These are phyloP conservation scores for Alternaria metachromatica DNA, from an alignment of 2,329 filamentous ascomycete genomes.

Conservation along the genomic window DNA sequence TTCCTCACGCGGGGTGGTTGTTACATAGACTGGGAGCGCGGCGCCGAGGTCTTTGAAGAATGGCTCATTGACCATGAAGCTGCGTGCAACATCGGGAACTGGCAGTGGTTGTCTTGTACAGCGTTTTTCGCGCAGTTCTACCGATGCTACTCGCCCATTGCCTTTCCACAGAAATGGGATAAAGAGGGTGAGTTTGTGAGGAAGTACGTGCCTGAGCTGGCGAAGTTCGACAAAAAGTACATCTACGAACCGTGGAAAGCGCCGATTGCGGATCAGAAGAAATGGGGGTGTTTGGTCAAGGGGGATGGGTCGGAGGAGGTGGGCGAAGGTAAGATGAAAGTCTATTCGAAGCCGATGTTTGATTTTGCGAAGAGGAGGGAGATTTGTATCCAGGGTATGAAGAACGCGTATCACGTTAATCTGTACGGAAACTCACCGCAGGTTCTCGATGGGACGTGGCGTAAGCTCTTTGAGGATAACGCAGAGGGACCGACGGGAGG, in stretches of 20 bases:
- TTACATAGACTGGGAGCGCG: conserved; percentile 80
- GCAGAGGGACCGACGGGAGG: conserved; percentile 56
- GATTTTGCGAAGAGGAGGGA: conserved; percentile 70
- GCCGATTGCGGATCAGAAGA: conserved; percentile 70
- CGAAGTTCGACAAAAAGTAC: conserved; percentile 67
- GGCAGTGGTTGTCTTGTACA: conserved; percentile 79
- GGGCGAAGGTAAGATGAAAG: conserved; percentile 52
- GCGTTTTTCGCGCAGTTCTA: conserved; percentile 78
- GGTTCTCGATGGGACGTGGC: conserved; percentile 68
- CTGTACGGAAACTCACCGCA: conserved; percentile 68
- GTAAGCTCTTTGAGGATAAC: conserved; percentile 55
- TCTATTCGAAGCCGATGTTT: conserved; percentile 79
- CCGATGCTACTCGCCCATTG: conserved; percentile 72
- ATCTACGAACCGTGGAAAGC: conserved; percentile 85
- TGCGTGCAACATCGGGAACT: conserved; percentile 76
- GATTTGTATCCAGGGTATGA: conserved; percentile 71
- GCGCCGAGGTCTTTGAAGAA: conserved; percentile 79
- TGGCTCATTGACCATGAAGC: conserved; percentile 77
- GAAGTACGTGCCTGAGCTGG: conserved; percentile 71
- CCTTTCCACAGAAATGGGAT: conserved; percentile 80
- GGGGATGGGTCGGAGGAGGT: conserved; percentile 48
- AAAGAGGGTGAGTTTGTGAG: conserved; percentile 69
- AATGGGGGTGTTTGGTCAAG: conserved; percentile 68
- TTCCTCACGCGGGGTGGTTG: conserved; percentile 82
- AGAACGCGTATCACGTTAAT: conserved; percentile 70